Base-by-base conservation (phyloP, 1,284 basidiomycete genomes). In the Pascua guehoae region DNA sequence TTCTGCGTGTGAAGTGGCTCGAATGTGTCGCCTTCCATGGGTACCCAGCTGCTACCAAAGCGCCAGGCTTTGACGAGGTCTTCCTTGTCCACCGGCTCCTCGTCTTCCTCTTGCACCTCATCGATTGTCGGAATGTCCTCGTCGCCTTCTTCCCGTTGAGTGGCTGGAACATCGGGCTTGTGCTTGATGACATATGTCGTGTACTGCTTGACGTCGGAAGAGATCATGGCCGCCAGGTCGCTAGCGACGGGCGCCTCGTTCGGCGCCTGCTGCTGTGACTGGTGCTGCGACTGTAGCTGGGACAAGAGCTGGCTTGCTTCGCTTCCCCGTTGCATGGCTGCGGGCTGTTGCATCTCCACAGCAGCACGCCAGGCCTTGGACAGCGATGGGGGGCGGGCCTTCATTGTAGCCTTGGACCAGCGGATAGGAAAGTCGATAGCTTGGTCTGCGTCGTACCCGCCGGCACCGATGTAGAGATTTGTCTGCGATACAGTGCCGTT, bases 1-100 rank as follows among this genome's bases (percentile, higher is more conserved):
- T 87, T 88, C 67, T 79, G 82, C 1, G 91, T 89, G 5, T 81
- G 79, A 37, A 92, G 78, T 54, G 81, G 82, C 43, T 83, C 83
- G 65, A 92, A 94, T 51, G 87, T 88, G 45, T 80, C 80, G 42
- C 90, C 88, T 3, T 89, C 87, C 73, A 88, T 86, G 2, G 91
- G 90, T 1, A 87, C 87, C 73, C 92, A 91, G 3, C 88, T 89
- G 4, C 88, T 86, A 7, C 95, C 95, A 65, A 97, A 96, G 73
- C 91, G 89, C 82, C 89, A 97, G 0, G 92, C 95, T 61, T 84
- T 82, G 17, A 76, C 74, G 10, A 77, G 57, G 62, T 77, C 73
- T 48, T 77, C 75, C 62, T 73, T 71, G 14, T 64, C 67, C 8
- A 77, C 75, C 17, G 66, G 62, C 48, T 76, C 75, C 16, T 53